Percentiles rank a stretch among this genome's conserved stretches.
Conservation (phyloP, 441 rosid genomes). For the Pelargonium cotyledonis region DNA sequence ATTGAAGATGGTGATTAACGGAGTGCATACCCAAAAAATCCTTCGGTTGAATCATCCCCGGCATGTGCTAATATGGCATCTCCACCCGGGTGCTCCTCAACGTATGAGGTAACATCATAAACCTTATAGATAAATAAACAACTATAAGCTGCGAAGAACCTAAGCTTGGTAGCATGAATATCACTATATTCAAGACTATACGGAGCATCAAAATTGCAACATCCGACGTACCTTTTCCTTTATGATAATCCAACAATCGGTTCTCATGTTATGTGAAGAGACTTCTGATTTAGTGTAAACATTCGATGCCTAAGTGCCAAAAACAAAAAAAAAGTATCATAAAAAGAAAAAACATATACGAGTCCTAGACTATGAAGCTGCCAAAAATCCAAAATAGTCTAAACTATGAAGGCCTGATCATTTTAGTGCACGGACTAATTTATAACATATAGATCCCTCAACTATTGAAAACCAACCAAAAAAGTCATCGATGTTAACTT, state of each 20-base stretch:
- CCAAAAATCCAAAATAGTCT: too few relatives aligned
- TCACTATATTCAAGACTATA: neutral
- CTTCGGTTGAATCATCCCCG: conserved; percentile 88
- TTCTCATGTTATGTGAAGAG: conserved; percentile 59
- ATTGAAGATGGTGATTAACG: neutral
- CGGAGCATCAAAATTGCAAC: conserved; percentile 13
- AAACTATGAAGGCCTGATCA: too few relatives aligned
- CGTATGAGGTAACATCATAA: conserved; percentile 84
- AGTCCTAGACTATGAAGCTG: neutral
- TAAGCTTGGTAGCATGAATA: neutral
- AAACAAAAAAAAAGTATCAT: neutral
- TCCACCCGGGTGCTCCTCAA: conserved; percentile 96
- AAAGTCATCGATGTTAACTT: too few relatives aligned
- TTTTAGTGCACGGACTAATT: too few relatives aligned
- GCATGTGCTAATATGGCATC: conserved; percentile 87
- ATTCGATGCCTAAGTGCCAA: conserved; percentile 34
- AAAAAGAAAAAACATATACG: neutral
- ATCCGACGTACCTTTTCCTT: conserved; percentile 50
- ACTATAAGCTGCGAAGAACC: neutral
- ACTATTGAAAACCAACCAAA: too few relatives aligned
- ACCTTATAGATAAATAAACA: conserved; percentile 32
- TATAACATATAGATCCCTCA: too few relatives aligned
- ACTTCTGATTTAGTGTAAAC: conserved; percentile 55
- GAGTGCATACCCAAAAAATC: conserved; percentile 70
- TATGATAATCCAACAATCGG: conserved; percentile 86